phyloP scores from a whole-genome alignment of 2,329 filamentous ascomycete genomes.

The Alternaria sp. region DNA sequence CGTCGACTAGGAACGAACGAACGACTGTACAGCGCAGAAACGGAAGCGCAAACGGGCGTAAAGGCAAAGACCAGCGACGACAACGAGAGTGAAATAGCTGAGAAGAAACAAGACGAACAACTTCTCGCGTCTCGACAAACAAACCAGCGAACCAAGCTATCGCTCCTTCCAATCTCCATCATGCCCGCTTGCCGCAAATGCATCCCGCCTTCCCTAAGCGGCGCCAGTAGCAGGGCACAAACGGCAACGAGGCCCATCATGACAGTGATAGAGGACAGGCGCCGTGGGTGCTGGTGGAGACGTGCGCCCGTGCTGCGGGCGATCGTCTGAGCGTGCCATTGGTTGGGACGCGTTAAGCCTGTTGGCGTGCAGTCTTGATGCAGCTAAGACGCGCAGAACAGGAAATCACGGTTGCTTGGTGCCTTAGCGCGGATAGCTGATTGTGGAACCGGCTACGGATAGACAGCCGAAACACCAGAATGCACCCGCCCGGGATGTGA shows the following conservation, averaged over 20 bases:
- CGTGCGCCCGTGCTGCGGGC: not conserved
- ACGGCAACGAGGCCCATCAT: constrained; percentile 5
- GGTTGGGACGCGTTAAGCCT: constrained; percentile 3
- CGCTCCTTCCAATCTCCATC: constrained; percentile 6
- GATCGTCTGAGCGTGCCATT: not conserved
- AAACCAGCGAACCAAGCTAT: not conserved
- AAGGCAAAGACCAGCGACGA: not conserved
- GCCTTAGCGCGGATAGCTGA: not conserved
- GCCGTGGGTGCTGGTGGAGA: not conserved
- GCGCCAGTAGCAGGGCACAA: constrained; percentile 2
- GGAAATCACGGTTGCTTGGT: not conserved
- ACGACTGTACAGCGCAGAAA: not conserved
- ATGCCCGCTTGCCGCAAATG: not conserved
- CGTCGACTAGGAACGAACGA: not conserved
- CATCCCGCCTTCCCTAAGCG: not conserved
- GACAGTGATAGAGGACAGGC: not conserved
- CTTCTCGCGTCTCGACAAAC: not conserved
- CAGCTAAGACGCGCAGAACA: constrained; percentile 6
- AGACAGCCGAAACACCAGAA: not conserved
- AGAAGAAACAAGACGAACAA: not conserved
- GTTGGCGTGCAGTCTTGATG: constrained; percentile 7
- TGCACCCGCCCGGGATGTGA: not conserved
- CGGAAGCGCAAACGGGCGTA: not conserved
- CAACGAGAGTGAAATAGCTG: not conserved
- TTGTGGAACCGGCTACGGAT: not conserved